Base-by-base conservation (phyloP, 257 asterid species). In the Voacanga thouarsii region DNA sequence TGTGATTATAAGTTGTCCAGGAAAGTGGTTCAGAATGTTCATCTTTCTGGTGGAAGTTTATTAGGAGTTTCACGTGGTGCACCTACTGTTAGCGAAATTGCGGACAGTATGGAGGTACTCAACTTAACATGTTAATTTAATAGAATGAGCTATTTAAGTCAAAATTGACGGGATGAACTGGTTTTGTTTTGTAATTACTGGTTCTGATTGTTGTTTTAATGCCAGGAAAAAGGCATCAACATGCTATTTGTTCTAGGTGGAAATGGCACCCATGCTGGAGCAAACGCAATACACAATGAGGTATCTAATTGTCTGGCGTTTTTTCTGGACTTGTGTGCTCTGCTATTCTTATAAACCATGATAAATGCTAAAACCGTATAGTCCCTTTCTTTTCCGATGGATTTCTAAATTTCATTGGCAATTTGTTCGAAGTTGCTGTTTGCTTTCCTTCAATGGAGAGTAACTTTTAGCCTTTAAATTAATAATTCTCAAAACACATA, bases 241-340 rank as follows among this genome's bases (percentile, higher is more conserved):
- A 91, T 95, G 98, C 94, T 95, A 76, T 95, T 93, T 76, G 96
- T 95, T 81, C 92, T 95, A 45, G 99, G 99, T 80, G 99, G 99
- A 85, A 93, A 95, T 84, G 99, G 98, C 76, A 95, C 99, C 33
- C 99, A 95, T 84, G 98, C 98, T 84, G 99, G 98, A 71, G 98
- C 99, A 81, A 88, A 93, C 82, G 98, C 96, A 74, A 95, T 95
- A 75, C 99, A 95, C 72, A 87, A 91, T 74, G 98, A 95, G 99
- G 99, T 95, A 61, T 76, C 56, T 56, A 64, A 81, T 45, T 80
- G 71, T 75, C 60, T 45, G 45, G 44, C 77, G 2, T 49, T 82
- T 55, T 37, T 63, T 71, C 71, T 80, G 30, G 51, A 43, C 56
- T 64, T 71, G 19, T 51, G 49, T 73, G 67, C 47, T 78, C 63